Conservation (phyloP, 1,284 basidiomycete genomes). For the Moniliophthora roreri region DNA sequence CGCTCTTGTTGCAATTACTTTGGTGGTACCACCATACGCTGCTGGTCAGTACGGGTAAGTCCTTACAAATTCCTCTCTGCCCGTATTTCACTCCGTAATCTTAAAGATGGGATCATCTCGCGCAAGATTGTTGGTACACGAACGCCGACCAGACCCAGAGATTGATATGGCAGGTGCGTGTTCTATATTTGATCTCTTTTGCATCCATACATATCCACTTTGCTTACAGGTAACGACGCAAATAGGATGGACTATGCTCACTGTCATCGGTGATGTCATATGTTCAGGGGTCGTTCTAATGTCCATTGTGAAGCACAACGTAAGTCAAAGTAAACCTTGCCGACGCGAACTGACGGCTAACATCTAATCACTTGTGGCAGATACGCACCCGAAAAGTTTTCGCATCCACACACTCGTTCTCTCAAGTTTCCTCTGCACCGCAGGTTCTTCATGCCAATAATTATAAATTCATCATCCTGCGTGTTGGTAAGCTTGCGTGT, state of each 20-base stretch:
- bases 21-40: slow-evolving; percentile 22
- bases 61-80: not conserved
- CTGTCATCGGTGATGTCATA: slow-evolving; percentile 12
- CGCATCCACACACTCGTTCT: slow-evolving; percentile 1
- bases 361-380: not conserved
- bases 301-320: slow-evolving; percentile 11
- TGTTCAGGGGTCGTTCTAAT: slow-evolving; percentile 7
- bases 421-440: slow-evolving; percentile 2
- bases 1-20: slow-evolving; percentile 12
- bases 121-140: slow-evolving; percentile 23
- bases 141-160: slow-evolving; percentile 17
- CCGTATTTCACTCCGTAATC: not conserved
- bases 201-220: not conserved
- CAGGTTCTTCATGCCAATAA: slow-evolving; percentile 15
- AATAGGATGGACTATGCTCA: slow-evolving; percentile 21
- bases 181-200: too few species aligned
- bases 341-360: not conserved
- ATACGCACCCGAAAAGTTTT: slow-evolving; percentile 6
- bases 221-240: slow-evolving; percentile 21
- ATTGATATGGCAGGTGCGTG: slow-evolving; percentile 22
- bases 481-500: slow-evolving; percentile 16
- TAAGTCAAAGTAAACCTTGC: not conserved
- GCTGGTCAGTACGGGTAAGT: slow-evolving; percentile 22
- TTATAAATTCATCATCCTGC: slow-evolving; percentile 19
- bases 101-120: slow-evolving; percentile 23